phyloP scores from a whole-genome alignment of 805 yeast genomes.

The Grigorovia jiainica region DNA sequence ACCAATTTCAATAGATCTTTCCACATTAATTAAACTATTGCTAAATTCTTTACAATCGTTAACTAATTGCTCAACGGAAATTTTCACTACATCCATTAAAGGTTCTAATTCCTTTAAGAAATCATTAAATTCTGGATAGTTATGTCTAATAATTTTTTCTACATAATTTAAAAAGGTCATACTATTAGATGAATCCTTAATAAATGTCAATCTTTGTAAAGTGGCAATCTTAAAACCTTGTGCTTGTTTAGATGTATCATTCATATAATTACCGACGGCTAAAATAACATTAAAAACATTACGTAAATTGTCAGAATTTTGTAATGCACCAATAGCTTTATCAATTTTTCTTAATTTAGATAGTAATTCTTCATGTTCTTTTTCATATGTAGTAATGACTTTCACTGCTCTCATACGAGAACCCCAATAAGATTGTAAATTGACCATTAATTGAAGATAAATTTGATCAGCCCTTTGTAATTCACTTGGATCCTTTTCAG shows the following conservation, averaged over 20 bases:
- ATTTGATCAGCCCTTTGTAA: conserved; percentile 82
- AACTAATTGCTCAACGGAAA: conserved; percentile 74
- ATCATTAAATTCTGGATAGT: conserved; percentile 67
- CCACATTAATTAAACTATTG: conserved; percentile 56
- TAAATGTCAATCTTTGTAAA: conserved; percentile 79
- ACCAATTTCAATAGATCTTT: conserved; percentile 68
- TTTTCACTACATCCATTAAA: conserved; percentile 51
- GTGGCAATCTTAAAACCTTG: conserved; percentile 85
- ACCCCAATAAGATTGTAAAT: conserved; percentile 84
- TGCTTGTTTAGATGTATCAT: conserved; percentile 85
- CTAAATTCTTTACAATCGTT: conserved; percentile 60
- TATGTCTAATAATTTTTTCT: conserved; percentile 75
- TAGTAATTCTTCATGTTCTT: conserved; percentile 66
- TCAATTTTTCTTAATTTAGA: conserved; percentile 62
- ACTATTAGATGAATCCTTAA: conserved; percentile 81
- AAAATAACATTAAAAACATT: conserved; percentile 74
- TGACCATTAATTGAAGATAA: conserved; percentile 72
- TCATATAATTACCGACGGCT: conserved; percentile 94
- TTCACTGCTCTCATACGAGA: conserved; percentile 79
- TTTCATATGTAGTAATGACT: conserved; percentile 59
- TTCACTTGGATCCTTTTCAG: conserved; percentile 65
- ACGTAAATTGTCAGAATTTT: conserved; percentile 56
- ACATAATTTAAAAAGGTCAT: conserved; percentile 89
- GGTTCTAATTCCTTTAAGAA: conserved; percentile 67
- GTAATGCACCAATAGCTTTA: conserved; percentile 58